These are phyloP conservation scores for Neopestalotiopsis sp. DNA, from an alignment of 2,329 filamentous ascomycete species.

Conservation along the genomic window DNA sequence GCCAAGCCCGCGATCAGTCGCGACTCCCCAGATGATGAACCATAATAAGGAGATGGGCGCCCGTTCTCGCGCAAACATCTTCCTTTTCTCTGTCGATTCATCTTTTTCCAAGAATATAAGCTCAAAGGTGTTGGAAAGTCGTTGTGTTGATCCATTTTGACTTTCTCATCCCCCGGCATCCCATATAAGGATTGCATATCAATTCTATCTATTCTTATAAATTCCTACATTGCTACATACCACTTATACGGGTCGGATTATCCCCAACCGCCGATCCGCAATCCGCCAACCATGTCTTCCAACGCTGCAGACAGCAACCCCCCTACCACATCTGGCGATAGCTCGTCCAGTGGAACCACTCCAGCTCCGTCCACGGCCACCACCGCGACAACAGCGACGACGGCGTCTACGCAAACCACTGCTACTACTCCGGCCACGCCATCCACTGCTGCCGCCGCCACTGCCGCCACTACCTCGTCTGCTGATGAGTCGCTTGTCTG, in stretches of 20 bases:
- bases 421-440: slow-evolving; percentile 53
- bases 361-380: slow-evolving; percentile 11
- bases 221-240: not conserved
- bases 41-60: slow-evolving; percentile 11
- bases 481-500: slow-evolving; percentile 62
- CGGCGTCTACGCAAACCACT: not conserved
- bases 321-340: slow-evolving; percentile 13
- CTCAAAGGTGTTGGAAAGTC: not conserved
- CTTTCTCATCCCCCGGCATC: not conserved
- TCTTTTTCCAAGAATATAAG: not conserved
- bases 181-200: not conserved
- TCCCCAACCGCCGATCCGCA: not conserved
- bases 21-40: slow-evolving; percentile 7
- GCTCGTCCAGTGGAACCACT: slow-evolving; percentile 11
- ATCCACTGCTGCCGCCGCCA: slow-evolving; percentile 40
- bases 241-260: not conserved
- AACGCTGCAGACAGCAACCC: slow-evolving; percentile 10
- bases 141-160: not conserved
- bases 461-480: slow-evolving; percentile 30
- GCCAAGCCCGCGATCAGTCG: slow-evolving; percentile 5
- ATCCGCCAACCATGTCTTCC: slow-evolving; percentile 5
- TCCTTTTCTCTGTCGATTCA: not conserved
- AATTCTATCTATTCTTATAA: not conserved
- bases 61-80: not conserved
- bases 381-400: slow-evolving; percentile 10